Base-by-base conservation (phyloP, 1,284 basidiomycete genomes). In the Cryptococcus jaspeensis region DNA sequence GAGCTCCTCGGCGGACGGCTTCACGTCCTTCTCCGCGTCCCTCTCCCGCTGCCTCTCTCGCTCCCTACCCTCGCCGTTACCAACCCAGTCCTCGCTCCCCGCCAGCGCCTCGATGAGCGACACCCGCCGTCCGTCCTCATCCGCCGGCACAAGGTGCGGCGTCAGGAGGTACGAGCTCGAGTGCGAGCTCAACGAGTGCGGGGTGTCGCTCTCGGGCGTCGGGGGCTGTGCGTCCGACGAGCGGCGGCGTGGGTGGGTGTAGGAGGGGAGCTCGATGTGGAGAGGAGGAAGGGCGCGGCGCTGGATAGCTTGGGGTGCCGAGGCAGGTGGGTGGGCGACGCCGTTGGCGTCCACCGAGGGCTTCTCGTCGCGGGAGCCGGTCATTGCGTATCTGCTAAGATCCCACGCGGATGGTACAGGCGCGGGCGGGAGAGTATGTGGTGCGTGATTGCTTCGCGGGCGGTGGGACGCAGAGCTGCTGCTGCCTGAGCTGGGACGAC, bases 321-420 rank as follows among this genome's bases (percentile, higher is more conserved):
- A 15, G 5, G 16, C 4, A 38, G 37, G 25, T 18, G 41, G 13
- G 23, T 40, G 18, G 23, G 40, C 60, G 13, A 36, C 25, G 18
- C 50, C 55, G 25, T 59, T 44, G 45, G 39, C 43, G 22, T 50
- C 46, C 18, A 13, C 32, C 20, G 32, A 37, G 6, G 59, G 55
- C 38, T 58, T 55, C 40, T 61, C 59, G 59, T 61, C 59, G 48
- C 58, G 28, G 5, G 28, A 9, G 28, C 28, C 57, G 20, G 49
- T 61, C 59, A 61, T 61, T n/a, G 59, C 59, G 59, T 61, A 61
- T 55, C 42, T 56, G 25, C 56, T 50, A 16, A 61, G 43, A 51
- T 61, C 59, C 43, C 55, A 57, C 28, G 52, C 52, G 28, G 28
- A 32, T 32, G 28, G 28, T 38, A 49, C 22, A 15, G 57, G 49